Conservation (phyloP, 192 early-diverging fungal species). For the Cladochytrium replicatum region DNA sequence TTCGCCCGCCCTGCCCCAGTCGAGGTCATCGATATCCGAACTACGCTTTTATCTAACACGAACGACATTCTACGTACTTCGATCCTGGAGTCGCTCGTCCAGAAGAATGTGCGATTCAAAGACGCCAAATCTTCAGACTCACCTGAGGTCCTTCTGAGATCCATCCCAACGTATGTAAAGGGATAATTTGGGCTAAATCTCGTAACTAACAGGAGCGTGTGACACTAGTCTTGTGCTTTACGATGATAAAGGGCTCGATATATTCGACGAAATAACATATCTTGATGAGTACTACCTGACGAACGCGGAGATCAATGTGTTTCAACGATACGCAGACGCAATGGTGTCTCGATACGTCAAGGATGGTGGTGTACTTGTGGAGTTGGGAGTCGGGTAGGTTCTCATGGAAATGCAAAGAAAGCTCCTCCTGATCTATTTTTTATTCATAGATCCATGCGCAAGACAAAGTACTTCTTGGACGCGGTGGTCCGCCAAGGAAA, state of each 20-base stretch:
- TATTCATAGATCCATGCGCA: slow-evolving; percentile 63
- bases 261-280: slow-evolving; percentile 88
- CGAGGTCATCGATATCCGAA: too few relatives aligned
- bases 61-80: too few relatives aligned
- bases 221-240: slow-evolving; percentile 83
- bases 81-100: too few relatives aligned
- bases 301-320: slow-evolving; percentile 73
- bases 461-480: slow-evolving; percentile 72
- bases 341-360: slow-evolving; percentile 52
- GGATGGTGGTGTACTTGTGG: slow-evolving; percentile 64
- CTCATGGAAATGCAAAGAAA: too few relatives aligned
- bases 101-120: too few relatives aligned
- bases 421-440: background rate
- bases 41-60: too few relatives aligned
- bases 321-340: slow-evolving; percentile 47
- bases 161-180: too few relatives aligned
- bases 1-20: too few relatives aligned
- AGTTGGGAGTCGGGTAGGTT: slow-evolving; percentile 76
- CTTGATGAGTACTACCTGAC: slow-evolving; percentile 79
- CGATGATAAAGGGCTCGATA: slow-evolving; percentile 68
- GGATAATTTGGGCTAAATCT: too few relatives aligned
- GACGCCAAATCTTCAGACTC: too few relatives aligned
- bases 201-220: too few relatives aligned
- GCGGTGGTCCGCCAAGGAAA: slow-evolving; percentile 54
- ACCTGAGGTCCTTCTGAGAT: too few relatives aligned